Conservation (phyloP, 768 basidiomycete species). For the Clathrus columnatus region DNA sequence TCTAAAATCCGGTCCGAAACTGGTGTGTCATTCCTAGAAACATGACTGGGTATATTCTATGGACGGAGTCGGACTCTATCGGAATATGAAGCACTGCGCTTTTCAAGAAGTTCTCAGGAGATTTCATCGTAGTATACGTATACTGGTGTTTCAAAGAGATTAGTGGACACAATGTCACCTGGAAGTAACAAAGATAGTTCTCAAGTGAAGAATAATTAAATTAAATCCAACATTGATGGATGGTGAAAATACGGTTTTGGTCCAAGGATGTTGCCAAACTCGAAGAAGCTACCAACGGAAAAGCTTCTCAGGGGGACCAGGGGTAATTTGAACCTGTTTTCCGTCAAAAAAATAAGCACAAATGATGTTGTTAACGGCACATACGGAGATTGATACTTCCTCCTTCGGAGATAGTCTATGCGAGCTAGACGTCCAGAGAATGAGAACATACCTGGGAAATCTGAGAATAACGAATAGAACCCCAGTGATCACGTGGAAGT, state of each 20-base stretch:
- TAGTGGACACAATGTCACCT: slow-evolving; percentile 42
- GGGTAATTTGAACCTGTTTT: slow-evolving; percentile 10
- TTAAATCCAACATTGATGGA: slow-evolving; percentile 10
- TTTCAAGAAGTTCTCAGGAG: slow-evolving; percentile 38
- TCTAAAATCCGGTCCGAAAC: no score
- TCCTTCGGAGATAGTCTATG: no score
- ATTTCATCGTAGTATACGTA: slow-evolving; percentile 35
- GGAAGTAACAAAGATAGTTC: neutral
- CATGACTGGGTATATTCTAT: slow-evolving; percentile 43
- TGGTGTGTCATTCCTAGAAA: slow-evolving; percentile 33
- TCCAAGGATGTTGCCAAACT: slow-evolving; percentile 16
- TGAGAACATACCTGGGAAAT: no score
- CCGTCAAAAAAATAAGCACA: no score
- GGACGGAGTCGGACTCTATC: slow-evolving; percentile 27
- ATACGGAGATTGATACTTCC: no score
- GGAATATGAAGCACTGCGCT: slow-evolving; percentile 37
- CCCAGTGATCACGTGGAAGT: no score
- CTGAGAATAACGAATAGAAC: no score
- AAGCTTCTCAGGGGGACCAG: slow-evolving; percentile 17
- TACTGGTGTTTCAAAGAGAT: slow-evolving; percentile 38
- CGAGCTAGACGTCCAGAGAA: no score
- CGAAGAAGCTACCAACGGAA: no score
- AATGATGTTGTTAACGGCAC: no score
- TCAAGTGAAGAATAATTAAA: neutral
- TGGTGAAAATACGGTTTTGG: slow-evolving; percentile 9